Conservation (phyloP, 2,329 filamentous ascomycete genomes). For the Cytospora paraplurivora region DNA sequence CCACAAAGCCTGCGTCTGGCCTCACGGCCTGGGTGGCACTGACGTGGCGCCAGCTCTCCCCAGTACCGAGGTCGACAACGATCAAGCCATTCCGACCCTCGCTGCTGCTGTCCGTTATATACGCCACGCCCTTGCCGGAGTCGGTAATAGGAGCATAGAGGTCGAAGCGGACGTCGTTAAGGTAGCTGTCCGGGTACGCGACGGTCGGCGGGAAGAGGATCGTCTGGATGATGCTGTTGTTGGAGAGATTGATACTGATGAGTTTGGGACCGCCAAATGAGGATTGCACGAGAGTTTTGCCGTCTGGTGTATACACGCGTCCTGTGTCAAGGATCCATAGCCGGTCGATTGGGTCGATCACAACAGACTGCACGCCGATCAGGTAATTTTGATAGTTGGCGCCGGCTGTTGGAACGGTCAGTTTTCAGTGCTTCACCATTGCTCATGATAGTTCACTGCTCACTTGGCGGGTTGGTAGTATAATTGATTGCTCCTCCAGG, state of each 20-base stretch:
- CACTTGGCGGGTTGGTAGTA: slow-evolving; percentile 45
- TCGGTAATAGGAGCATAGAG: slow-evolving; percentile 44
- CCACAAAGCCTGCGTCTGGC: slow-evolving; percentile 47
- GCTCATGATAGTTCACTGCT: background rate
- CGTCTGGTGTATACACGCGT: slow-evolving; percentile 34
- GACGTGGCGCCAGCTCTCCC: slow-evolving; percentile 52
- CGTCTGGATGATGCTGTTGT: slow-evolving; percentile 49
- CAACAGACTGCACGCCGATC: slow-evolving; percentile 54
- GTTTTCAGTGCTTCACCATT: slow-evolving; percentile 3
- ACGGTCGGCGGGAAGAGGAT: slow-evolving; percentile 51
- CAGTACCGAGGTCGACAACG: slow-evolving; percentile 51
- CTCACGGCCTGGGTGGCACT: slow-evolving; percentile 44
- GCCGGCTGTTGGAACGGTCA: slow-evolving; percentile 33
- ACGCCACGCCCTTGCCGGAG: slow-evolving; percentile 50
- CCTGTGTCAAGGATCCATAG: slow-evolving; percentile 58
- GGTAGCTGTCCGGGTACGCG: slow-evolving; percentile 50
- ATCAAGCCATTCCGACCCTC: slow-evolving; percentile 54
- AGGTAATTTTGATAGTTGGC: slow-evolving; percentile 52
- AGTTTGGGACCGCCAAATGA: slow-evolving; percentile 53
- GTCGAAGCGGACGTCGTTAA: slow-evolving; percentile 58
- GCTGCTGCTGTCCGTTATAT: slow-evolving; percentile 53
- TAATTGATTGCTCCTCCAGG: slow-evolving; percentile 52
- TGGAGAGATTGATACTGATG: slow-evolving; percentile 48
- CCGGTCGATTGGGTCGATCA: slow-evolving; percentile 51
- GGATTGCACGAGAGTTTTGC: slow-evolving; percentile 48